These are phyloP conservation scores for Rhazya stricta DNA, from an alignment of 257 asterid genomes.

Conservation along the genomic window DNA sequence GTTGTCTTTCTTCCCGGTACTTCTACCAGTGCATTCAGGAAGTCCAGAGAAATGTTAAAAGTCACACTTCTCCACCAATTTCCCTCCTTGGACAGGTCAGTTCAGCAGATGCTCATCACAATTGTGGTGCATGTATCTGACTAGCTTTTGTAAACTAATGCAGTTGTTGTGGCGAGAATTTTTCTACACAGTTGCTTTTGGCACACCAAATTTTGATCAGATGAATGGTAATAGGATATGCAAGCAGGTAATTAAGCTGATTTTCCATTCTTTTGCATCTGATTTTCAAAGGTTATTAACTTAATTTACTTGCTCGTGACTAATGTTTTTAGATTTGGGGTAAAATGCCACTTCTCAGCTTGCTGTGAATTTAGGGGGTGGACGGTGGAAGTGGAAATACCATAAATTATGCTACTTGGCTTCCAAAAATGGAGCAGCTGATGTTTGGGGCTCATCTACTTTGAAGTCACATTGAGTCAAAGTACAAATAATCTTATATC, in stretches of 20 bases:
- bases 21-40: conserved; percentile 88
- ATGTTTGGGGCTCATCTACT: not conserved
- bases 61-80: conserved; percentile 93
- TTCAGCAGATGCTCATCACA: not conserved
- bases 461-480: not conserved
- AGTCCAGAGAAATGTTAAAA: conserved; percentile 54
- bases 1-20: conserved; percentile 92
- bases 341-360: not conserved
- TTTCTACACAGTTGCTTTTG: conserved; percentile 81
- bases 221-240: conserved; percentile 83
- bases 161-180: conserved; percentile 94
- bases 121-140: conserved; percentile 15
- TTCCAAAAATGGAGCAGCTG: not conserved
- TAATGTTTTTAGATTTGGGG: not conserved
- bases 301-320: not conserved
- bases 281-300: not conserved
- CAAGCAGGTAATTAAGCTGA: conserved; percentile 61
- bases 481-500: not conserved
- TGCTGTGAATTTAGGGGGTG: not conserved
- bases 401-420: no score
- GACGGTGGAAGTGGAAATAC: no score
- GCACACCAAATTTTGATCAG: conserved; percentile 78
- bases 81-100: conserved; percentile 96
- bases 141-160: conserved; percentile 26
- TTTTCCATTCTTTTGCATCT: conserved; percentile 9